Percentiles rank a stretch among this genome's conserved stretches.
Evolutionary conservation across 164 flowering plant species (phyloP).

Genomic region (Chimonanthus praecox): DNA sequence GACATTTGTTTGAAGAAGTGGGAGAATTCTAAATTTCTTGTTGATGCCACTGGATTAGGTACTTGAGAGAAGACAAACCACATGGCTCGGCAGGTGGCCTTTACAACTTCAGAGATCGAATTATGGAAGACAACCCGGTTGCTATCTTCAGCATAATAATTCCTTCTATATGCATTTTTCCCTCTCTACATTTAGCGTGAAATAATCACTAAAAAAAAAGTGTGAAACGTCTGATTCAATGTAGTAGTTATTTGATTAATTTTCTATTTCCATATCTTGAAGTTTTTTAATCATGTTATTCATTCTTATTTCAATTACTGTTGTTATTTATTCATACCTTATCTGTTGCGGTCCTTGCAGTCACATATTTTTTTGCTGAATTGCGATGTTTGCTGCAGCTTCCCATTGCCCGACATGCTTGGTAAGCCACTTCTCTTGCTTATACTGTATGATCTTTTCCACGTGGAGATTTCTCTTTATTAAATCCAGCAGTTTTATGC

Average conservation of each 20-base stretch:
- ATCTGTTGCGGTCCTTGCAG: constrained; percentile 33
- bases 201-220: background rate
- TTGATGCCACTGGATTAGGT: constrained; percentile 38
- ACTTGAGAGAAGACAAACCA: constrained; percentile 91
- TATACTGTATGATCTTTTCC: background rate
- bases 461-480: background rate
- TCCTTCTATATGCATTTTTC: background rate
- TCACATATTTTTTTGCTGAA: constrained; percentile 89
- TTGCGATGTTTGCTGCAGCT: constrained; percentile 96
- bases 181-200: background rate
- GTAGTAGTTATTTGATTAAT: background rate
- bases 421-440: constrained; percentile 40
- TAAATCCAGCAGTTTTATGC: background rate
- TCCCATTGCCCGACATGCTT: constrained; percentile 87
- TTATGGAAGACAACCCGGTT: constrained; percentile 97
- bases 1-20: background rate
- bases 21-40: background rate
- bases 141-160: constrained; percentile 10
- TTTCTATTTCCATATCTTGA: background rate
- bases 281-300: background rate
- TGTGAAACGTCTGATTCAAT: background rate
- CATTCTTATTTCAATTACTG: background rate
- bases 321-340: background rate
- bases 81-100: constrained; percentile 99
- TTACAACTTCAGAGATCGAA: constrained; percentile 82